These are phyloP conservation scores for Prunus mongolica DNA, from an alignment of 306 rosid species.

Conservation along the genomic window DNA sequence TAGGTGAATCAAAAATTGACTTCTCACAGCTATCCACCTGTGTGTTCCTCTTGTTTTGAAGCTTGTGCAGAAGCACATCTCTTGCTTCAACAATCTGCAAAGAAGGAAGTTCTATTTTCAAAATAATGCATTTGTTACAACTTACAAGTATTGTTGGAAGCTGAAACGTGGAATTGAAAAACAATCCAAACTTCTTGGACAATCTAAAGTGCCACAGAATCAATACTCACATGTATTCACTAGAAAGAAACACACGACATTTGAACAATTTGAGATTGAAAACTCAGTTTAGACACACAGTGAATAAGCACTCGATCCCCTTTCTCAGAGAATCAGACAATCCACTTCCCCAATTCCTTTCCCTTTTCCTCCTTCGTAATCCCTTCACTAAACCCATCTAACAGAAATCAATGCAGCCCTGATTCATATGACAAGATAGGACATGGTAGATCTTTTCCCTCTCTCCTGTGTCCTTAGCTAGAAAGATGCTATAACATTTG, in stretches of 20 bases:
- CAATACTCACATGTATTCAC: neutral
- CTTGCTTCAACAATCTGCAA: conserved; percentile 78
- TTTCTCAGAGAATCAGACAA: neutral
- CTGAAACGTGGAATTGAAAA: neutral
- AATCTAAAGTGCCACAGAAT: neutral
- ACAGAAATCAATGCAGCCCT: neutral
- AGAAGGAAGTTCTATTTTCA: neutral
- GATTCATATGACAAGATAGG: neutral
- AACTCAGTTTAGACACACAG: neutral
- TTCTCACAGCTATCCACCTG: conserved; percentile 35
- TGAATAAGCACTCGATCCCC: neutral
- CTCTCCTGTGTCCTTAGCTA: neutral
- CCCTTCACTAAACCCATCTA: neutral
- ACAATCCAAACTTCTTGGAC: neutral
- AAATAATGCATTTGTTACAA: neutral
- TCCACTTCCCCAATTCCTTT: neutral
- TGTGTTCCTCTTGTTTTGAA: conserved; percentile 40
- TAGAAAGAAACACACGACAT: neutral
- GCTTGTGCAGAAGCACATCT: conserved; percentile 48
- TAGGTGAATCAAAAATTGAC: conserved; percentile 18
- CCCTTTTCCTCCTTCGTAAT: neutral
- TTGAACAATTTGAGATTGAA: neutral
- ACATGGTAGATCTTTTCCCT: neutral
- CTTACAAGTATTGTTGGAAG: neutral
- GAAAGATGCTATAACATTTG: neutral